Conservation (phyloP, 2,329 filamentous ascomycete species). For the Sporothrix pallida region DNA sequence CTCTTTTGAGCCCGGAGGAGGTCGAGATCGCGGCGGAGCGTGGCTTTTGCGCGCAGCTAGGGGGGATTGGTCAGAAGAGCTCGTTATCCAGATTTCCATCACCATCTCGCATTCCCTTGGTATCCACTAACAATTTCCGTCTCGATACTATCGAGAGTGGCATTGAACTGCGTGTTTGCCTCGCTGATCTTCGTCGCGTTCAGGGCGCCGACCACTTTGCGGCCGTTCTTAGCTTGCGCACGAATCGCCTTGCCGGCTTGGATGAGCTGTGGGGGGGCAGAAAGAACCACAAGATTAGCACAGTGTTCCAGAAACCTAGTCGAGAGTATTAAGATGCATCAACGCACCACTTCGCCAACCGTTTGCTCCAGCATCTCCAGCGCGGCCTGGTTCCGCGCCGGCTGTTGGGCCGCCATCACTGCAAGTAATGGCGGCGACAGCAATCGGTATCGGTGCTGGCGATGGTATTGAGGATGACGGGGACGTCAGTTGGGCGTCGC, state of each 20-base stretch:
- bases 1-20: slow-evolving; percentile 44
- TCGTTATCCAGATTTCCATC: not conserved
- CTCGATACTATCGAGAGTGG: slow-evolving; percentile 62
- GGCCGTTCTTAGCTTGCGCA: slow-evolving; percentile 54
- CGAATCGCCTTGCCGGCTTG: slow-evolving; percentile 64
- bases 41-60: slow-evolving; percentile 58
- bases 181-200: slow-evolving; percentile 53
- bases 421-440: slow-evolving; percentile 6
- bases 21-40: slow-evolving; percentile 61
- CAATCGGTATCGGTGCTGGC: not conserved
- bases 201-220: slow-evolving; percentile 46
- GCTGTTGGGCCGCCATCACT: slow-evolving; percentile 29
- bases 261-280: slow-evolving; percentile 54
- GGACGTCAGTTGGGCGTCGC: not conserved
- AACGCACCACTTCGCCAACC: slow-evolving; percentile 61
- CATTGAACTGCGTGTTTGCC: slow-evolving; percentile 57
- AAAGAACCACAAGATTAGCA: not conserved
- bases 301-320: no score
- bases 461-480: not conserved
- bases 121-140: slow-evolving; percentile 57
- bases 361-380: slow-evolving; percentile 58
- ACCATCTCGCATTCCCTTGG: no score
- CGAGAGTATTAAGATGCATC: not conserved
- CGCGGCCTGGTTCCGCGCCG: slow-evolving; percentile 42
- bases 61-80: not conserved